phyloP scores from a whole-genome alignment of 495 filamentous ascomycete species.

The Chaetomium fimeti region DNA sequence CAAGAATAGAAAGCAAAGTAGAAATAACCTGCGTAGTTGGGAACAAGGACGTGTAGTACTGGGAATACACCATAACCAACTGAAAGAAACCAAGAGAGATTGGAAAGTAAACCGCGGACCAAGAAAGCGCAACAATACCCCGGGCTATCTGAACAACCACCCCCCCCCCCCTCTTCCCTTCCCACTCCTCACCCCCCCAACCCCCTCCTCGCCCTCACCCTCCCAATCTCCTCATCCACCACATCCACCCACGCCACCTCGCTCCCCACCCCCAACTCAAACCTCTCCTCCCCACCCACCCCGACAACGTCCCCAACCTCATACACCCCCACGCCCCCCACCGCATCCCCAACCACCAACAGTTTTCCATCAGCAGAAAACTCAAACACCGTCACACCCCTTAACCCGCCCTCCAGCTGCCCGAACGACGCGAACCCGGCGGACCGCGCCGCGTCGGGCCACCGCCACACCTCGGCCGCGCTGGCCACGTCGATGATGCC shows the following conservation, averaged over 20 bases:
- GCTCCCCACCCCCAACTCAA: constrained; percentile 23
- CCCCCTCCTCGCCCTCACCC: background rate
- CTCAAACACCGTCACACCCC: constrained; percentile 34
- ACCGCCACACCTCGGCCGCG: constrained; percentile 31
- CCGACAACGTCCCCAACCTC: constrained; percentile 17
- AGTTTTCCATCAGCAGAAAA: constrained; percentile 30
- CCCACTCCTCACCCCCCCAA: background rate
- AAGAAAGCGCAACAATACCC: no score
- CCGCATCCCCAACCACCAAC: constrained; percentile 32
- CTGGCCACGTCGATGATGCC: constrained; percentile 29
- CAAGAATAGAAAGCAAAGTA: background rate
- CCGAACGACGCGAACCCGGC: constrained; percentile 26
- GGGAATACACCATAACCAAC: no score
- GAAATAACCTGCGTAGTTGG: background rate
- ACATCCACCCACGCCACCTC: constrained; percentile 17
- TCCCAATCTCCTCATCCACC: background rate
- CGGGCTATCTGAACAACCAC: no score
- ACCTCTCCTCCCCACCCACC: constrained; percentile 6
- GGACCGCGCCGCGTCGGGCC: constrained; percentile 23
- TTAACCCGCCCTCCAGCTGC: constrained; percentile 29
- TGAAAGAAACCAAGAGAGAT: background rate
- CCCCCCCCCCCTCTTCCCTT: background rate
- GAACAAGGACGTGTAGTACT: no score
- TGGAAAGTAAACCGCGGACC: background rate
- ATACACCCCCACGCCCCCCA: constrained; percentile 31